Evolutionary conservation across 306 rosid species (phyloP).

Genomic region (Benincasa hispida): DNA sequence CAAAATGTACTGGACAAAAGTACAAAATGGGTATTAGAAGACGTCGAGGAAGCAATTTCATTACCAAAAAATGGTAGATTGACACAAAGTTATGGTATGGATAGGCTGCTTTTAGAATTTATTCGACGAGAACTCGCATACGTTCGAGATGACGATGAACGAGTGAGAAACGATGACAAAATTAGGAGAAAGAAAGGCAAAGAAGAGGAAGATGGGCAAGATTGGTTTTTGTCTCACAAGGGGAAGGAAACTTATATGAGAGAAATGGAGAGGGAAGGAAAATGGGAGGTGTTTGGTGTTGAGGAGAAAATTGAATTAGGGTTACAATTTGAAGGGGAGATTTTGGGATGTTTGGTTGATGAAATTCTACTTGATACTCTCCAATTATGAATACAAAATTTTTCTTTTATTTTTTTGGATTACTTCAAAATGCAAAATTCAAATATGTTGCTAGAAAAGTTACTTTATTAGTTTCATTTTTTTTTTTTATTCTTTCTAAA

Average conservation of each 20-base stretch:
- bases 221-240: not conserved
- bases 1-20: not conserved
- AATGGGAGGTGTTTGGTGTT: constrained; percentile 25
- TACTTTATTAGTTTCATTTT: not conserved
- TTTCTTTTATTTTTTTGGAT: not conserved
- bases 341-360: constrained; percentile 29
- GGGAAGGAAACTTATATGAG: constrained; percentile 33
- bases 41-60: not conserved
- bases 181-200: not conserved
- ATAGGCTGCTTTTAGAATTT: not conserved
- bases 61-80: not conserved
- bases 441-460: not conserved
- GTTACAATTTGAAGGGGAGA: constrained; percentile 30
- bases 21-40: not conserved
- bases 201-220: not conserved
- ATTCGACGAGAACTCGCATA: not conserved
- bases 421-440: not conserved
- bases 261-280: constrained; percentile 34
- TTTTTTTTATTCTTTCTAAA: too few relatives aligned
- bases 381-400: not conserved
- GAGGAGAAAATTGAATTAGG: constrained; percentile 43
- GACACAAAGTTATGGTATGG: not conserved
- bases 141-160: not conserved
- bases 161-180: not conserved
- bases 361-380: constrained; percentile 21